Conservation (phyloP, 352 stramenopile genomes). For the Blastocystis sp. region DNA sequence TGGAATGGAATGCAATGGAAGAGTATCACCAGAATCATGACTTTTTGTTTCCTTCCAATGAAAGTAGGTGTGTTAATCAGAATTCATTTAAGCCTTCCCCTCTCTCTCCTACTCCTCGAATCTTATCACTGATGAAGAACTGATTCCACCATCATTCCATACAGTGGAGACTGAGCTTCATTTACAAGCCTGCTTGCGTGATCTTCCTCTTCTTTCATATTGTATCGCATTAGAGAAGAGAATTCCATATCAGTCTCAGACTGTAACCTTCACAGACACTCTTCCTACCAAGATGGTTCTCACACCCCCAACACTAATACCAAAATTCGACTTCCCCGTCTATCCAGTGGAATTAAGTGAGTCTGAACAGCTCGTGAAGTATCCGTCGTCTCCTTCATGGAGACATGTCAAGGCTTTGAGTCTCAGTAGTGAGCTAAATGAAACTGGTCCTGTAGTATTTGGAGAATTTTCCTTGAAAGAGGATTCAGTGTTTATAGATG, state of each 20-base stretch:
- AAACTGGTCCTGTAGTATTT: neutral
- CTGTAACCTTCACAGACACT: neutral
- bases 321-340: neutral
- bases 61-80: neutral
- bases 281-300: neutral
- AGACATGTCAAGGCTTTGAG: neutral
- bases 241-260: neutral
- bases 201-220: conserved; percentile 6
- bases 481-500: neutral
- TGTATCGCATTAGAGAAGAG: neutral
- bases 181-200: neutral
- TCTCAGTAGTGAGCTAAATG: neutral
- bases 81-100: neutral
- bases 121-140: neutral
- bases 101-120: neutral
- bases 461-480: neutral
- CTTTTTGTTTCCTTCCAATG: conserved; percentile 23
- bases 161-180: neutral
- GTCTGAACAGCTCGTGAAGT: neutral
- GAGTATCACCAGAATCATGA: conserved; percentile 1
- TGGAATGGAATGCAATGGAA: neutral
- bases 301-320: neutral
- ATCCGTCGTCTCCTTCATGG: neutral
- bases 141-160: neutral
- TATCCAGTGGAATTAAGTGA: neutral